These are phyloP conservation scores for Monosporascus ibericus DNA, from an alignment of 2,329 filamentous ascomycete species.

Conservation along the genomic window DNA sequence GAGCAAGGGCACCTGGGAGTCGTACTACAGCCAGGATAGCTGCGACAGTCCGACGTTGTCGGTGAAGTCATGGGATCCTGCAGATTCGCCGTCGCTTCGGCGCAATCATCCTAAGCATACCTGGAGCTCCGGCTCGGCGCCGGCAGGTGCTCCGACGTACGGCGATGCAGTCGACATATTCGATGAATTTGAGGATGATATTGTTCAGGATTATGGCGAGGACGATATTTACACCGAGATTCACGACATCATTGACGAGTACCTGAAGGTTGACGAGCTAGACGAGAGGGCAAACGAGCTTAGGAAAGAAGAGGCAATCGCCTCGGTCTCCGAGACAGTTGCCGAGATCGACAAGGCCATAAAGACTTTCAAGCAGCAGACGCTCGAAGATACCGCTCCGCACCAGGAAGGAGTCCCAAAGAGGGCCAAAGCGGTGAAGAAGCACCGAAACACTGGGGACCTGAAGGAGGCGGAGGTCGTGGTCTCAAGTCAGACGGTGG, in stretches of 20 bases:
- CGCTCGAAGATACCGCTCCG: neutral
- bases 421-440: neutral
- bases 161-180: neutral
- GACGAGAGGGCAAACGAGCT: slow-evolving; percentile 5
- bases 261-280: slow-evolving; percentile 6
- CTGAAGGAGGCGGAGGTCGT: neutral
- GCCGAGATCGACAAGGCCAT: slow-evolving; percentile 14
- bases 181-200: neutral
- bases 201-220: neutral
- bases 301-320: slow-evolving; percentile 7
- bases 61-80: neutral
- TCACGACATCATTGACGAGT: slow-evolving; percentile 22
- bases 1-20: neutral
- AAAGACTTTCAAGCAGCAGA: neutral
- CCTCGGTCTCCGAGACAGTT: slow-evolving; percentile 9
- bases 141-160: neutral
- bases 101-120: neutral
- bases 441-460: neutral
- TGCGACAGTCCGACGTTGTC: neutral
- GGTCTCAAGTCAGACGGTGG: neutral
- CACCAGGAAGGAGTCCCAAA: neutral
- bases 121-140: neutral
- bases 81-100: neutral
- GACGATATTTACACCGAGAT: slow-evolving; percentile 17
- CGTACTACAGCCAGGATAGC: neutral